Percentiles rank a stretch among this genome's conserved stretches.
These are phyloP conservation scores for Exophiala lecanii-corni DNA, from an alignment of 2,329 filamentous ascomycete species.

Conservation along the genomic window DNA sequence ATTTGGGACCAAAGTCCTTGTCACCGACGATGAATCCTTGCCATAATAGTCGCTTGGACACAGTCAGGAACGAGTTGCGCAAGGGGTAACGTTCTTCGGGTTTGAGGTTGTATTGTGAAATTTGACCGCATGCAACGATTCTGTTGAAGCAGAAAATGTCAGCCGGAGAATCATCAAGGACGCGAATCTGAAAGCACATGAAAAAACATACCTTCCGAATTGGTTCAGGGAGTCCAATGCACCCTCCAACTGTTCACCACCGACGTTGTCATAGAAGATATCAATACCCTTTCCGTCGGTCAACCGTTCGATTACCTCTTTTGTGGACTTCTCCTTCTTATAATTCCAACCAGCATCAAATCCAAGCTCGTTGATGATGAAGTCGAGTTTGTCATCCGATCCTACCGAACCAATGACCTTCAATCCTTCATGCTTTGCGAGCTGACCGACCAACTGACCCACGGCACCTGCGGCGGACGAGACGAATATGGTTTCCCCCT, in stretches of 20 bases:
- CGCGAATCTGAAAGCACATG: background rate
- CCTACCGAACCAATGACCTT: slow-evolving; percentile 77
- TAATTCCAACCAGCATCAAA: slow-evolving; percentile 82
- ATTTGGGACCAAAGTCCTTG: slow-evolving; percentile 60
- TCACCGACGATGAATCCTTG: slow-evolving; percentile 72
- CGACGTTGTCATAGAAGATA: slow-evolving; percentile 79
- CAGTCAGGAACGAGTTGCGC: slow-evolving; percentile 59
- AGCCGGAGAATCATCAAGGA: background rate
- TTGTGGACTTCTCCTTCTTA: slow-evolving; percentile 67
- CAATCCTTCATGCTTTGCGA: slow-evolving; percentile 76
- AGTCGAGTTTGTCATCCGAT: slow-evolving; percentile 73
- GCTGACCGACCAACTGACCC: slow-evolving; percentile 75
- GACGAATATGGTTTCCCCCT: slow-evolving; percentile 77
- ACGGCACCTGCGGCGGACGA: slow-evolving; percentile 76
- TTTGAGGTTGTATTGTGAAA: slow-evolving; percentile 69
- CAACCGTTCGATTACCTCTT: slow-evolving; percentile 63
- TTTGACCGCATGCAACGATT: slow-evolving; percentile 38
- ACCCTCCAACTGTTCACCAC: slow-evolving; percentile 56
- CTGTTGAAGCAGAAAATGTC: slow-evolving; percentile 1
- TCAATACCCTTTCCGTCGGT: slow-evolving; percentile 70
- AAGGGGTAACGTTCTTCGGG: slow-evolving; percentile 58
- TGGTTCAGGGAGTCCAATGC: slow-evolving; percentile 60
- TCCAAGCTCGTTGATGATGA: slow-evolving; percentile 62
- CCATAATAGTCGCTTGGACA: slow-evolving; percentile 63
- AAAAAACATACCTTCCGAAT: slow-evolving; percentile 53